phyloP scores from a whole-genome alignment of 495 filamentous ascomycete species.

The Neurospora cerealis region DNA sequence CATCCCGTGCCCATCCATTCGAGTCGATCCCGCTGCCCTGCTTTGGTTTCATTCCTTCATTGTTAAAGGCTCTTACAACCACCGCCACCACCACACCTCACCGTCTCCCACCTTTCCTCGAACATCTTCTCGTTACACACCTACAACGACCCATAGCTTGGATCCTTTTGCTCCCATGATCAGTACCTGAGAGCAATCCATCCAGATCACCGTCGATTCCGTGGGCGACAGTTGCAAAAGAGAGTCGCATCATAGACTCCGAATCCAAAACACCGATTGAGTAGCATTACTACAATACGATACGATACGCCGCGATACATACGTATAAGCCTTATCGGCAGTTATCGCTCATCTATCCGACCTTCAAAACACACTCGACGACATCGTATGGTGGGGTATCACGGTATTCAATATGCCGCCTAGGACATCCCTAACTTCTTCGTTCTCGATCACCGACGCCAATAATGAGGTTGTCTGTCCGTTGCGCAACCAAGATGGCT shows the following conservation, averaged over 20 bases:
- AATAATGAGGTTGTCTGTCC: slow-evolving; percentile 97
- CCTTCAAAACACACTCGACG: slow-evolving; percentile 2
- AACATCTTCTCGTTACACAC: slow-evolving; percentile 41
- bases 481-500: slow-evolving; percentile 90
- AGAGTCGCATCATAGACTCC: background rate
- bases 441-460: slow-evolving; percentile 84
- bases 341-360: slow-evolving; percentile 24
- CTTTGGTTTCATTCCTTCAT: slow-evolving; percentile 9
- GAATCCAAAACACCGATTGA: slow-evolving; percentile 25
- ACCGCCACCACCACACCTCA: slow-evolving; percentile 8
- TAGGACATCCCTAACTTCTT: slow-evolving; percentile 74
- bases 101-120: slow-evolving; percentile 25
- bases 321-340: slow-evolving; percentile 22
- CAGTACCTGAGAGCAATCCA: background rate
- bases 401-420: slow-evolving; percentile 66
- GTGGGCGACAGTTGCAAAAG: background rate
- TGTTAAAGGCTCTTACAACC: slow-evolving; percentile 3
- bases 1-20: slow-evolving; percentile 26
- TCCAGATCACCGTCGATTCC: background rate
- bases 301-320: background rate
- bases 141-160: slow-evolving; percentile 10
- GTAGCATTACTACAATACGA: slow-evolving; percentile 1
- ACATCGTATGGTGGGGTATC: slow-evolving; percentile 43
- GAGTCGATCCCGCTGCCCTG: slow-evolving; percentile 18
- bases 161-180: slow-evolving; percentile 8